Evolutionary conservation across 2,329 filamentous ascomycete species (phyloP), one percentile per base, ranked within the genome.

Genomic region (Trichophyton rubrum): DNA sequence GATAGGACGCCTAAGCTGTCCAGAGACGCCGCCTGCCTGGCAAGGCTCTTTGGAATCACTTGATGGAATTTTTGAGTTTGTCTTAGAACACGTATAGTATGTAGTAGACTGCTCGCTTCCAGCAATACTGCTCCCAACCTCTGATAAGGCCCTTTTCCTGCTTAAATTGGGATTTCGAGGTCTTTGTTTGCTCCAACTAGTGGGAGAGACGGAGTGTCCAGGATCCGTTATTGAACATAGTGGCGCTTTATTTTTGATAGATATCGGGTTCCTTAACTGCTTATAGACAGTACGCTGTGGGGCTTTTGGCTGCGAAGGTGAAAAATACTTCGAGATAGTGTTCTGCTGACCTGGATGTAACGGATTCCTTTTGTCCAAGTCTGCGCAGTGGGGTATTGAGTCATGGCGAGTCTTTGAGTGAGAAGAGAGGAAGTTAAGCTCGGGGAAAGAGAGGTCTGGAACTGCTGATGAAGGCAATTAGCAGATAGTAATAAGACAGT

Each of bases 371-470:
- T 35, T 33, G 8, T 55, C 27, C n/a, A 55, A 3, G 3, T 17
- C 27, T 20, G 15, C n/a, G 15, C 7, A 4, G 11, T 15, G n/a
- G n/a, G 4, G 51, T 38, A 27, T 15, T 4, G 17, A 15, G 30
- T 43, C 40, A 20, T 6, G 35, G 7, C 35, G 40, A 17, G 33
- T 3, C 40, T 15, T 57, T 57, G 55, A n/a, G 15, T 47, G 27
- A 20, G 53, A 58, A 15, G 63, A 60, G n/a, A 79, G 69, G 63
- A 80, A 78, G 7, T 72, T 67, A 75, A 82, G 79, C 58, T 79
- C 73, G 27, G 80, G 80, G 63, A 82, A 83, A 1, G 73, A 72
- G 17, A 84, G 73, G 62, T 83, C 80, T 3, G 77, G 70, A 30
- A 82, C 82, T 55, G 9, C n/a, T 55, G 15, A 35, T 7, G 15